Conservation (phyloP, 345 rosid species). For the Linum tenue region DNA sequence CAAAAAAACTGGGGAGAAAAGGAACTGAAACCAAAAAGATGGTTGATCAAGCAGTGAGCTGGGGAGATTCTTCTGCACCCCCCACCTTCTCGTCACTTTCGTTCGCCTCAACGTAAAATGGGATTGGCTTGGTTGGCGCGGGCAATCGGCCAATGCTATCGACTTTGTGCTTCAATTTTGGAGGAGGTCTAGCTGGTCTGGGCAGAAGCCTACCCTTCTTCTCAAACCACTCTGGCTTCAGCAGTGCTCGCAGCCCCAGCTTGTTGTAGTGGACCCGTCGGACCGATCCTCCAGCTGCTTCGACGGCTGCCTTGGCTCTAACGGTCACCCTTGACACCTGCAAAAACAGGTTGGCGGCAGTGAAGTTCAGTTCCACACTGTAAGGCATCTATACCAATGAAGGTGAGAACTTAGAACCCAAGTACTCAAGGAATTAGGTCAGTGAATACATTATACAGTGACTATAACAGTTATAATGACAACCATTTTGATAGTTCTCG, state of each 20-base stretch:
- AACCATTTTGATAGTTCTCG: too few relatives aligned
- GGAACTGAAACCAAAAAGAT: too few relatives aligned
- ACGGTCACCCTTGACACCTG: conserved; percentile 90
- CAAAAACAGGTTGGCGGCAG: conserved; percentile 2
- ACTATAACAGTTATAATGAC: too few relatives aligned
- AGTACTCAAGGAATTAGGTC: too few relatives aligned
- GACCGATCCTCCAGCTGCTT: conserved; percentile 85
- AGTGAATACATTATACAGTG: too few relatives aligned
- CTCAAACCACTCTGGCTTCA: conserved; percentile 91
- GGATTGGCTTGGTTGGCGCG: conserved; percentile 79
- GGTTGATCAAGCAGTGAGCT: neutral
- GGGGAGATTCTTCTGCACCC: neutral
- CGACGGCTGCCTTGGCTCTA: conserved; percentile 80
- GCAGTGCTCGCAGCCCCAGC: conserved; percentile 72
- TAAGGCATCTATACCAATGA: too few relatives aligned
- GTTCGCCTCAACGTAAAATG: conserved; percentile 36
- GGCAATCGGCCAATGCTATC: conserved; percentile 94
- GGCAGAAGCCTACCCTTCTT: conserved; percentile 92
- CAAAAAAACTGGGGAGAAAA: too few relatives aligned
- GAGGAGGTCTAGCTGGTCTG: conserved; percentile 90
- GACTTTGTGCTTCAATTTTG: conserved; percentile 71
- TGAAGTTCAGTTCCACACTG: neutral
- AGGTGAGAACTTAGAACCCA: too few relatives aligned
- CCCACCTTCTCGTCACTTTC: conserved; percentile 14
- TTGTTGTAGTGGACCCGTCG: conserved; percentile 87